A percentile compares a stretch with the other conserved stretches of the same genome.
Conservation (phyloP, 2,329 filamentous ascomycete genomes). For the Monosporascus sp. region DNA sequence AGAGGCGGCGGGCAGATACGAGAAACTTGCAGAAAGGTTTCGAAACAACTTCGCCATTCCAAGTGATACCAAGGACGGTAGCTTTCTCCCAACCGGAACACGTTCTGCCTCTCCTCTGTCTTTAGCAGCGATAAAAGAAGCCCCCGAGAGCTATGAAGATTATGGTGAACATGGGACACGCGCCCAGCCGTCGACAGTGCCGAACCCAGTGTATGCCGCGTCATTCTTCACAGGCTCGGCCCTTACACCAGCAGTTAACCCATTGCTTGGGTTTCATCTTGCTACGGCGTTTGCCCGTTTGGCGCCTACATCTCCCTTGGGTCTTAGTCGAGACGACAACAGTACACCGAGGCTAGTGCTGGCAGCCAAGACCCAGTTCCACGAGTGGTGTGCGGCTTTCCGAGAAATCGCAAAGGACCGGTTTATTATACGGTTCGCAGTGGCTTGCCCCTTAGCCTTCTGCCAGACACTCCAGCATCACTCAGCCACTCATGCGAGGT, state of each 20-base stretch:
- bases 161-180: conserved; percentile 33
- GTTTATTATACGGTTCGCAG: conserved; percentile 39
- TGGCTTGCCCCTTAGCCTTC: conserved; percentile 45
- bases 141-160: conserved; percentile 17
- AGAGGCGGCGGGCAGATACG: conserved; percentile 3
- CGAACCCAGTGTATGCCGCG: conserved; percentile 43
- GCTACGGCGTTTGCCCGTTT: conserved; percentile 38
- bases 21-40: not conserved
- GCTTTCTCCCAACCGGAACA: conserved; percentile 21
- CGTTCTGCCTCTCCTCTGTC: conserved; percentile 34
- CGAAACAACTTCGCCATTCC: not conserved
- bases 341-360: conserved; percentile 18
- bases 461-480: conserved; percentile 44
- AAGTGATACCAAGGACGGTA: not conserved
- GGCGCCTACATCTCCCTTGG: conserved; percentile 33
- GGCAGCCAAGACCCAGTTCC: conserved; percentile 40
- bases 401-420: conserved; percentile 16
- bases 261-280: conserved; percentile 53
- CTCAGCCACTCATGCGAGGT: conserved; percentile 19
- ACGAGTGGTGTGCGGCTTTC: conserved; percentile 39
- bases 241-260: conserved; percentile 45
- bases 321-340: conserved; percentile 9
- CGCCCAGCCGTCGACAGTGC: conserved; percentile 11
- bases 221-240: conserved; percentile 27
- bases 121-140: conserved; percentile 15